phyloP scores from a whole-genome alignment of 139 green algal species.

The Closterium sp. region DNA sequence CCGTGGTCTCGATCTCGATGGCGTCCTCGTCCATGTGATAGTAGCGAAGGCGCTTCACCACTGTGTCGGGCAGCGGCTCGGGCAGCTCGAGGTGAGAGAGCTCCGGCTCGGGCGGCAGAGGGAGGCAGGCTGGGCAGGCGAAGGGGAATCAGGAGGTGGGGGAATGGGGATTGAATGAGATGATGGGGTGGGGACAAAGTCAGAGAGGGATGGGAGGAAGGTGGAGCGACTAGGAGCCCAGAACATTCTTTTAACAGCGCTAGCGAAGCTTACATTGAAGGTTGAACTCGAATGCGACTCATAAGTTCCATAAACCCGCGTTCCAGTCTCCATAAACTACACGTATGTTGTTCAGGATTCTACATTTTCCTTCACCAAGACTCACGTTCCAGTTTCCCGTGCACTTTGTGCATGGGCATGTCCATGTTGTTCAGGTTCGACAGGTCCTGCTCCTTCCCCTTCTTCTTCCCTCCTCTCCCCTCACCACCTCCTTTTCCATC shows the following conservation, averaged over 20 bases:
- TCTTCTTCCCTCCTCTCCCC: slow-evolving; percentile 1
- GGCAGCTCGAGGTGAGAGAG: slow-evolving; percentile 16
- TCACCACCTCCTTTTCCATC: background rate
- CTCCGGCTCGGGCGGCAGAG: slow-evolving; percentile 1
- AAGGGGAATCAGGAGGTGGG: background rate
- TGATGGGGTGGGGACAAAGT: too few species aligned
- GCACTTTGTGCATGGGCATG: slow-evolving; percentile 25
- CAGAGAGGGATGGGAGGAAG: background rate
- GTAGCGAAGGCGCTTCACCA: slow-evolving; percentile 18
- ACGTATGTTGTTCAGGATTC: too few species aligned
- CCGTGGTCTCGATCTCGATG: slow-evolving; percentile 2
- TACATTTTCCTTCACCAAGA: too few species aligned
- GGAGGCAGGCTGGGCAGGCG: slow-evolving; percentile 14
- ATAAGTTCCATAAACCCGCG: too few species aligned
- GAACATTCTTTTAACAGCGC: background rate
- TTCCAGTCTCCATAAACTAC: too few species aligned
- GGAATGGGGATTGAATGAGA: background rate
- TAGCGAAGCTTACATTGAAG: too few species aligned
- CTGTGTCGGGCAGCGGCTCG: background rate
- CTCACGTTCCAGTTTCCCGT: slow-evolving; percentile 15
- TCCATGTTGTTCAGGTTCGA: slow-evolving; percentile 7
- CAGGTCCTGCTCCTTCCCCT: slow-evolving; percentile 3
- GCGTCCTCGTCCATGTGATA: slow-evolving; percentile 27
- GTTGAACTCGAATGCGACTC: background rate
- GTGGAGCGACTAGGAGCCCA: too few species aligned